Evolutionary conservation across 2,329 filamentous ascomycete species (phyloP).

Genomic region (Westerdykella aurantiaca): DNA sequence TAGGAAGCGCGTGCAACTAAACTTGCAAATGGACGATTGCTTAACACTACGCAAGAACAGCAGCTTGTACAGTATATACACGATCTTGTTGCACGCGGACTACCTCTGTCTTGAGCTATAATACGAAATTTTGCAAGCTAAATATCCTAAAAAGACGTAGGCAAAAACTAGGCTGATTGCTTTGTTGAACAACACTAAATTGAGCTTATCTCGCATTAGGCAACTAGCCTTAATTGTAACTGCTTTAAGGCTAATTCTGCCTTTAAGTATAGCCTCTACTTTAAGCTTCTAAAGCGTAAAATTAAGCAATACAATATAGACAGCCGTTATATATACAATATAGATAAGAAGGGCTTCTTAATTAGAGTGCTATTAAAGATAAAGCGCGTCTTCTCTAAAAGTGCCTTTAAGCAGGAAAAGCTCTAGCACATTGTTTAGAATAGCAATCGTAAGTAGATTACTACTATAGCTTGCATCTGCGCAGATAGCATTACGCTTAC

Average conservation of each 20-base stretch:
- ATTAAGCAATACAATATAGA: neutral
- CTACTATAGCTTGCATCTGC: neutral
- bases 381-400: neutral
- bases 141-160: constrained; percentile 6
- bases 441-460: constrained; percentile 3
- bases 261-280: constrained; percentile 13
- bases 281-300: constrained; percentile 2
- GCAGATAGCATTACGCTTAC: constrained; percentile 2
- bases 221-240: constrained; percentile 10
- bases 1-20: neutral
- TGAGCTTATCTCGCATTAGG: constrained; percentile 9
- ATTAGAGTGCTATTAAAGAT: constrained; percentile 4
- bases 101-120: constrained; percentile 13
- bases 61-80: constrained; percentile 17
- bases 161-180: constrained; percentile 12
- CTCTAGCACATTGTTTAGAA: neutral
- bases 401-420: neutral
- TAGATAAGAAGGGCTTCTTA: constrained; percentile 2
- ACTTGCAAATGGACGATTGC: constrained; percentile 1
- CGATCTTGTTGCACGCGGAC: constrained; percentile 4
- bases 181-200: constrained; percentile 9
- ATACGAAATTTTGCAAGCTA: constrained; percentile 10
- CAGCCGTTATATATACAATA: neutral
- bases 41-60: constrained; percentile 5
- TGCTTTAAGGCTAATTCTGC: constrained; percentile 15